Evolutionary conservation across 2,329 filamentous ascomycete species (phyloP).

Genomic region (Stemphylium vesicarium): DNA sequence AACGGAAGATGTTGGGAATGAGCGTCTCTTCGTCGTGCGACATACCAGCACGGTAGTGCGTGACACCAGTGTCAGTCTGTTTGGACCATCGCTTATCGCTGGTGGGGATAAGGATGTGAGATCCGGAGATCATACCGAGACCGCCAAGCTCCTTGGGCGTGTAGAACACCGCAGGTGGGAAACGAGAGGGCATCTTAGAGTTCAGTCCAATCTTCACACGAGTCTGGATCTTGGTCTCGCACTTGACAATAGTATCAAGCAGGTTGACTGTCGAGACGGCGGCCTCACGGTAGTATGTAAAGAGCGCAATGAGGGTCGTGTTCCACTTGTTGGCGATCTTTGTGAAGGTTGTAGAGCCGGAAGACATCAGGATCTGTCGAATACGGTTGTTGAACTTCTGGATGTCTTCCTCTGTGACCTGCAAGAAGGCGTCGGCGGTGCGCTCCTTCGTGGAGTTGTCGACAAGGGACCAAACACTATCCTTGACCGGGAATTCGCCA

Average conservation of each 20-base stretch:
- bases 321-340: conserved; percentile 99
- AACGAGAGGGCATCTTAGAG: conserved; percentile 99
- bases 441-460: conserved; percentile 97
- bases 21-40: conserved; percentile 96
- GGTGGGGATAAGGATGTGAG: conserved; percentile 94
- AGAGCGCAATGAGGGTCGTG: conserved; percentile 92
- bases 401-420: conserved; percentile 97
- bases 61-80: conserved; percentile 96
- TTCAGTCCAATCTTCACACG: conserved; percentile 98
- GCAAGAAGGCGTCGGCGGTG: conserved; percentile 95
- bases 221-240: conserved; percentile 99
- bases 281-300: conserved; percentile 98
- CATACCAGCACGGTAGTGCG: conserved; percentile 97
- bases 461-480: conserved; percentile 97
- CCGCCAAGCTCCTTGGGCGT: conserved; percentile 97
- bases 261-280: conserved; percentile 94
- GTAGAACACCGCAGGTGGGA: conserved; percentile 97
- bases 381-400: conserved; percentile 99
- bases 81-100: conserved; percentile 99
- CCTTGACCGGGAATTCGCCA: conserved; percentile 96
- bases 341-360: conserved; percentile 98
- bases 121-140: conserved; percentile 98
- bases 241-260: conserved; percentile 97
- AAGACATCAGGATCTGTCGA: conserved; percentile 98
- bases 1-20: conserved; percentile 98